Percentiles rank a stretch among this genome's conserved stretches.
These are phyloP conservation scores for Cerioporus squamosus DNA, from an alignment of 1,284 basidiomycete genomes.

Conservation along the genomic window DNA sequence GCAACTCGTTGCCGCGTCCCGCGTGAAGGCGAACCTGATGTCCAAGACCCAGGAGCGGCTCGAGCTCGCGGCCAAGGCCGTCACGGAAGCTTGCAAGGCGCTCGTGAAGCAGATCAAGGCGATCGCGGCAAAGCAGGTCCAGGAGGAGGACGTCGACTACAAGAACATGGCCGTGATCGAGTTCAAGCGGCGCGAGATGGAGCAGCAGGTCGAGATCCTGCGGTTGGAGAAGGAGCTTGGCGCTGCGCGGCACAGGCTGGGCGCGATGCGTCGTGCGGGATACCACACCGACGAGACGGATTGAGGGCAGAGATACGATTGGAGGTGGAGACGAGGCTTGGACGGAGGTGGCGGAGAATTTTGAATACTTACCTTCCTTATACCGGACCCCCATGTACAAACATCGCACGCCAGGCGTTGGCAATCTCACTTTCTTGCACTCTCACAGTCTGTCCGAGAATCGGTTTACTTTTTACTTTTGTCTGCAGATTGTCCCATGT, in stretches of 20 bases:
- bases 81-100: constrained; percentile 98
- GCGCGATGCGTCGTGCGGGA: constrained; percentile 89
- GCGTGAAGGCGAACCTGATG: constrained; percentile 99
- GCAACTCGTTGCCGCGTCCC: constrained; percentile 96
- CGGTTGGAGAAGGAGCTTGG: constrained; percentile 96
- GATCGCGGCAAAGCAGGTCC: constrained; percentile 82
- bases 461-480: neutral
- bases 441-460: neutral
- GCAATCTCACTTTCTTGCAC: neutral
- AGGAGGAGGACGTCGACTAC: constrained; percentile 88
- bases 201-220: constrained; percentile 98
- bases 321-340: neutral
- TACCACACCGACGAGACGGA: constrained; percentile 79
- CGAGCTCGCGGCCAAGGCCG: constrained; percentile 96
- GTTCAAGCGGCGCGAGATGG: constrained; percentile 98
- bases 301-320: constrained; percentile 9
- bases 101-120: constrained; percentile 97
- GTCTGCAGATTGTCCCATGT: neutral
- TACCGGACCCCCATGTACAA: neutral
- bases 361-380: constrained; percentile 10
- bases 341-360: neutral
- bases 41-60: constrained; percentile 97
- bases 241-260: constrained; percentile 84
- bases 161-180: constrained; percentile 92
- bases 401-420: neutral